Percentiles rank a stretch among this genome's conserved stretches.
Evolutionary conservation across 2,329 filamentous ascomycete species (phyloP).

Genomic region (Ceratocystis variospora): DNA sequence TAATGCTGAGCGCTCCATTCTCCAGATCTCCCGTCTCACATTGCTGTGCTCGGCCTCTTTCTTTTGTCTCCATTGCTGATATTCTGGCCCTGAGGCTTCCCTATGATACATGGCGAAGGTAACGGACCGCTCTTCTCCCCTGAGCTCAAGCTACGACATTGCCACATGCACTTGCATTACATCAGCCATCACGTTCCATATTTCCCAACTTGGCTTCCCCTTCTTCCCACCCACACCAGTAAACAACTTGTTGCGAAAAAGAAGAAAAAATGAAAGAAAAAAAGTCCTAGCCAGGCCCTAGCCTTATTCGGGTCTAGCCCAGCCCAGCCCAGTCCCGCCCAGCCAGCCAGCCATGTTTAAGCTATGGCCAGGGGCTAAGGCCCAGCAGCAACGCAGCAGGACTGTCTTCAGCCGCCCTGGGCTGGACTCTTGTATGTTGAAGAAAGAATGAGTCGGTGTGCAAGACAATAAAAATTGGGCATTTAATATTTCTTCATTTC

Average conservation of each 20-base stretch:
- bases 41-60: neutral
- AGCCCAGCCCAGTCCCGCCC: neutral
- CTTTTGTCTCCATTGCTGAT: neutral
- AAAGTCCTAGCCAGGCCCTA: neutral
- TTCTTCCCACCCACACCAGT: neutral
- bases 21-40: neutral
- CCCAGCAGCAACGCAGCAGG: too few relatives aligned
- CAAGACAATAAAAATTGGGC: neutral
- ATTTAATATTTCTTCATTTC: neutral
- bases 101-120: neutral
- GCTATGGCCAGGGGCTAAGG: neutral
- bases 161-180: constrained; percentile 3
- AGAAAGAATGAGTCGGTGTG: neutral
- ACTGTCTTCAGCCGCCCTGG: neutral
- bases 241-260: neutral
- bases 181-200: neutral
- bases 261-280: neutral
- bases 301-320: constrained; percentile 2
- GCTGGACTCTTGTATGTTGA: neutral
- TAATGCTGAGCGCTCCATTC: neutral
- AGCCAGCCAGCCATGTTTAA: neutral
- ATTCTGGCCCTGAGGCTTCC: neutral
- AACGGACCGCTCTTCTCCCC: neutral
- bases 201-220: neutral
- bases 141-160: neutral